Base-by-base conservation (phyloP, 805 yeast species). In the Jamesozyma piceae region DNA sequence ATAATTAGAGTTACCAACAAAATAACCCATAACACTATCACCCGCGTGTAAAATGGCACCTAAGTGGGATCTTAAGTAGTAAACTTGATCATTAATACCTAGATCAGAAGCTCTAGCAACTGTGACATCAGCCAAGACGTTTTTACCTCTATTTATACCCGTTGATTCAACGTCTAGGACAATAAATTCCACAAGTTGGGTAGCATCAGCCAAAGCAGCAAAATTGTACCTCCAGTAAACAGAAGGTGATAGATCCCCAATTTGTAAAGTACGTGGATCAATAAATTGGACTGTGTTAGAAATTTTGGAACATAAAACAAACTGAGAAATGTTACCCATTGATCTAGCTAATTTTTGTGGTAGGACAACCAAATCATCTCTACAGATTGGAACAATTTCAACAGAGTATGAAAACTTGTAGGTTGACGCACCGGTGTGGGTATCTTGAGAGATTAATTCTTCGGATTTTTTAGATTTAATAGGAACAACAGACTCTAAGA, bases 41-140 rank as follows among this genome's bases (percentile, higher is more conserved):
- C 98, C 99, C 3, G 97, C 95, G 62, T 92, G 97, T 56, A 92
- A 72, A 51, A 92, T 77, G 47, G 82, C 96, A 51, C 98, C 99
- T 38, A 92, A 69, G 63, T 94, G 98, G 0, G 96, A 78, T 60
- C 96, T 76, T 27, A 90, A 78, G 50, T 84, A 87, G 60, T 74
- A 89, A 37, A 86, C 81, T 48, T 74, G 74, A 58, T 88, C 95
- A 59, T 88, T 88, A 40, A 74, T 73, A 35, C 97, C 96, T 69
- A 92, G 63, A 63, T 92, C 98, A 38, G 80, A 65, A 15, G 95
- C 78, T 58, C 96, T 76, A n/a, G 95, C 90, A 32, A 89, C 80
- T 2, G 95, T 86, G 26, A 87, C 75, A 62, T 92, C 97, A 1
- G 97, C 97, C 45, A 86, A 69, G 15, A 87, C 85, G 57, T 75